Base-by-base conservation (phyloP, 257 asterid species). In the Asclepias syriaca region DNA sequence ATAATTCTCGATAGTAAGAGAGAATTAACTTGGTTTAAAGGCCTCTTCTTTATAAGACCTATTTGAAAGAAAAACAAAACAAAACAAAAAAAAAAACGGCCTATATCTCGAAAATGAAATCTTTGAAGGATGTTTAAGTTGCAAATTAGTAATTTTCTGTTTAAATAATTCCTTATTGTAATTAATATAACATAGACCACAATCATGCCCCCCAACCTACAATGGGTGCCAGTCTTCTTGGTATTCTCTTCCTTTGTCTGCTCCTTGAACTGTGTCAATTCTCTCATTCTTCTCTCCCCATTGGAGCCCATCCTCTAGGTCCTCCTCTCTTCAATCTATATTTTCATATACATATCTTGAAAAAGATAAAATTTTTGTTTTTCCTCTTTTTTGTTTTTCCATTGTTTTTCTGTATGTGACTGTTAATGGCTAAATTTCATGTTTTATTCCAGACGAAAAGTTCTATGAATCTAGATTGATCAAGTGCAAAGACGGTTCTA, bases 231-330 rank as follows among this genome's bases (percentile, higher is more conserved):
- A 40, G 56, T 71, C 48, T 64, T 72, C 70, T 68, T 48, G 56
- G 54, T 76, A 50, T 71, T 73, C 77, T 68, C 48, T 50, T 69
- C 59, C 51, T 27, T 53, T 19, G 34, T 32, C 55, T 75, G 58
- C 60, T 72, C 53, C 5, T 57, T 45, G 59, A 48, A 34, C 39
- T 76, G 76, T 72, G 83, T 11, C 61, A 27, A 60, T 80, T 92
- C 40, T 84, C 85, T 61, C n/a, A 80, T 76, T 67, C 80, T 58
- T 80, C 65, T 13, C 72, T 77, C 1, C 85, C 85, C 27, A 68
- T 71, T 55, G 98, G 97, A 71, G 81, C 85, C 76, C 97, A 89
- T 67, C 98, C 98, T 69, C 74, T 87, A 76, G 98, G 98, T 91
- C 66, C 51, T 53, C 22, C 57, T 5, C 22, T 19, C 46, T 18